phyloP scores from a whole-genome alignment of 2,329 filamentous ascomycete genomes.

The Trichoderma cornu-damae region DNA sequence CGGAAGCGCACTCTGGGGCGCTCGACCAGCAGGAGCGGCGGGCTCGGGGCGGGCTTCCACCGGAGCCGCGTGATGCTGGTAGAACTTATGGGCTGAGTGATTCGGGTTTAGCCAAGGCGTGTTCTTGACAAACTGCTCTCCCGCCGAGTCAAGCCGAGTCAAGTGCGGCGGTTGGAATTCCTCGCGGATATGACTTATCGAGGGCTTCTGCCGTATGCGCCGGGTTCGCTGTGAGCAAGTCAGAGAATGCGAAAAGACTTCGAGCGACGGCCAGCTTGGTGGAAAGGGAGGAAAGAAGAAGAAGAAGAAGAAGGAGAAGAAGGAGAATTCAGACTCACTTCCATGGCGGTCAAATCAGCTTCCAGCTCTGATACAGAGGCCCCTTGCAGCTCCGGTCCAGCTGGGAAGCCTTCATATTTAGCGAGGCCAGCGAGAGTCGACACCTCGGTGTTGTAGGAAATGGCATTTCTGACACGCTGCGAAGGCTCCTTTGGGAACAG shows the following conservation, averaged over 20 bases:
- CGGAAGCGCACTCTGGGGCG: slow-evolving; percentile 22
- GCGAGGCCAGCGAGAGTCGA: slow-evolving; percentile 85
- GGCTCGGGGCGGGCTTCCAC: slow-evolving; percentile 20
- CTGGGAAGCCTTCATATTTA: slow-evolving; percentile 94
- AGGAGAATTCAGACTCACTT: slow-evolving; percentile 47
- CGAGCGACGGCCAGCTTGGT: not conserved
- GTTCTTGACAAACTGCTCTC: slow-evolving; percentile 82
- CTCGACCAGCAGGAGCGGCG: slow-evolving; percentile 20
- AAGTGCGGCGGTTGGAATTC: slow-evolving; percentile 47
- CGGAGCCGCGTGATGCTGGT: slow-evolving; percentile 34
- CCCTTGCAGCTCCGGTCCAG: slow-evolving; percentile 76
- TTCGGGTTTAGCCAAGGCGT: slow-evolving; percentile 92
- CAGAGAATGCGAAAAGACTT: slow-evolving; percentile 2
- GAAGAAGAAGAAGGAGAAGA: no score
- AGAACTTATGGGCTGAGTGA: slow-evolving; percentile 60
- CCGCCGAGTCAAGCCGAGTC: slow-evolving; percentile 57
- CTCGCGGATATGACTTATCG: slow-evolving; percentile 38
- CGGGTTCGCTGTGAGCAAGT: slow-evolving; percentile 32
- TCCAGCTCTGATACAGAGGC: slow-evolving; percentile 71
- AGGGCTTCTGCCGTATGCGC: slow-evolving; percentile 35
- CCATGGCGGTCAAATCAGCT: slow-evolving; percentile 83
- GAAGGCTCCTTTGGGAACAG: slow-evolving; percentile 71
- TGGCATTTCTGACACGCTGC: slow-evolving; percentile 76
- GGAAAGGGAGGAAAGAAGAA: no score
- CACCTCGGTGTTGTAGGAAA: slow-evolving; percentile 92